These are phyloP conservation scores for Penicillium longicatenatum DNA, from an alignment of 495 filamentous ascomycete species.

Conservation along the genomic window DNA sequence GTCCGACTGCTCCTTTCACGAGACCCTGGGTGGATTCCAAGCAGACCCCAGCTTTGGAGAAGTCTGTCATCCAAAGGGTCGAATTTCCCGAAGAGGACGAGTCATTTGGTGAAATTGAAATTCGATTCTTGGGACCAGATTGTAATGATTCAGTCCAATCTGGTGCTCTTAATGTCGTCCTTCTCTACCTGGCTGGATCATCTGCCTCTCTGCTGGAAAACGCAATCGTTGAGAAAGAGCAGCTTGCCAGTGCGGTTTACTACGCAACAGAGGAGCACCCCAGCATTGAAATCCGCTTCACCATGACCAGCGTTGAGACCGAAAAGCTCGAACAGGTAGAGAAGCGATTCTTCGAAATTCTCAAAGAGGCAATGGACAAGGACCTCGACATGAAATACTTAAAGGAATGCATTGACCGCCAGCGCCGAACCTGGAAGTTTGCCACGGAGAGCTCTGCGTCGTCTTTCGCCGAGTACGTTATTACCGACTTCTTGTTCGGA, in stretches of 20 bases:
- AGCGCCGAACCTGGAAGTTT: conserved; percentile 76
- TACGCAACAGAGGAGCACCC: conserved; percentile 76
- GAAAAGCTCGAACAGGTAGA: conserved; percentile 82
- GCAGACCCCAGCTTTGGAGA: conserved; percentile 66
- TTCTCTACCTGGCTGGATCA: conserved; percentile 87
- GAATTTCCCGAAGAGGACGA: conserved; percentile 98
- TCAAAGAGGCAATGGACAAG: conserved; percentile 76
- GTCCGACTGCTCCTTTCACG: conserved; percentile 72
- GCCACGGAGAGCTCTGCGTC: conserved; percentile 72
- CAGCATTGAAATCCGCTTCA: conserved; percentile 80
- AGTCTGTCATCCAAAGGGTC: conserved; percentile 72
- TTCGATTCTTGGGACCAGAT: conserved; percentile 83
- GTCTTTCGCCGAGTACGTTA: conserved; percentile 77
- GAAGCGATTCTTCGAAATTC: conserved; percentile 77
- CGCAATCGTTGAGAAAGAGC: conserved; percentile 88
- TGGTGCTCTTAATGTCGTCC: conserved; percentile 72
- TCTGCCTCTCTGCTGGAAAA: conserved; percentile 92
- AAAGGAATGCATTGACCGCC: conserved; percentile 77
- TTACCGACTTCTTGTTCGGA: conserved; percentile 90
- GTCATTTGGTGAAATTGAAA: conserved; percentile 78
- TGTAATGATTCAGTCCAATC: conserved; percentile 62
- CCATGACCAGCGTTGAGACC: conserved; percentile 81
- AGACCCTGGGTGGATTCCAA: conserved; percentile 89
- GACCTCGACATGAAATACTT: conserved; percentile 88
- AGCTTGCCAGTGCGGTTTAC: conserved; percentile 80